Evolutionary conservation across 345 rosid genomes (phyloP).

Genomic region (Eucalyptus grandis): DNA sequence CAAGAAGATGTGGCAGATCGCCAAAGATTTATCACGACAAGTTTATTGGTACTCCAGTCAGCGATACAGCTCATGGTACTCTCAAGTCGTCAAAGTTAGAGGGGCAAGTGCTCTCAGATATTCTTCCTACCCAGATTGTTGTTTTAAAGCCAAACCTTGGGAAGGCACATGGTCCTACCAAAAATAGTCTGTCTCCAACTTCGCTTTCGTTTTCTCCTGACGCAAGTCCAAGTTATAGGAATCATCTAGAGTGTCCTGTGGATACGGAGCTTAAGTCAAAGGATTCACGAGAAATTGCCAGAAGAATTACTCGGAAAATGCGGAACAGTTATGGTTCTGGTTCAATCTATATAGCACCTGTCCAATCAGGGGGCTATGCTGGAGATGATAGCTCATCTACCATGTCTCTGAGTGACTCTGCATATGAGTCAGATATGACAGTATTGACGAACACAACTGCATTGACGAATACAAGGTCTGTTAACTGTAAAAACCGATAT

Average conservation of each 20-base stretch:
- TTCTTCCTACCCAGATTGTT: conserved; percentile 67
- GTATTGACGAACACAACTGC: conserved; percentile 8
- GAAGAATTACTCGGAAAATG: conserved; percentile 55
- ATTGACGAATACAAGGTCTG: conserved; percentile 19
- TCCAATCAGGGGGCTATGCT: conserved; percentile 53
- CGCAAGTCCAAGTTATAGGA: conserved; percentile 23
- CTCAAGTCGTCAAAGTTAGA: conserved; percentile 22
- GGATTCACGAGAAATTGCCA: conserved; percentile 65
- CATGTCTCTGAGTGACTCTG: conserved; percentile 59
- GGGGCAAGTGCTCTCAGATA: conserved; percentile 17
- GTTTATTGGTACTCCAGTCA: conserved; percentile 8
- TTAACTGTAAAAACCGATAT: conserved; percentile 22
- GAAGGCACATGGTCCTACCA: conserved; percentile 29
- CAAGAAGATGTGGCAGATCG: conserved; percentile 8
- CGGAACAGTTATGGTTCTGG: conserved; percentile 22
- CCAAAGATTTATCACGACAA: conserved; percentile 15
- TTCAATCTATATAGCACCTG: conserved; percentile 27
- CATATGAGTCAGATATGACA: conserved; percentile 46
- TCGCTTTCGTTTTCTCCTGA: conserved; percentile 40
- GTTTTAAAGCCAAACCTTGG: conserved; percentile 84
- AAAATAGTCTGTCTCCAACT: conserved; percentile 30
- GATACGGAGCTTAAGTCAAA: conserved; percentile 43
- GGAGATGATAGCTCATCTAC: conserved; percentile 74
- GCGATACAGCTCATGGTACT: conserved; percentile 13
- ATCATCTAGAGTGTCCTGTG: conserved; percentile 8